These are phyloP conservation scores for Epicoccum nigrum DNA, from an alignment of 2,329 filamentous ascomycete genomes.

Conservation along the genomic window DNA sequence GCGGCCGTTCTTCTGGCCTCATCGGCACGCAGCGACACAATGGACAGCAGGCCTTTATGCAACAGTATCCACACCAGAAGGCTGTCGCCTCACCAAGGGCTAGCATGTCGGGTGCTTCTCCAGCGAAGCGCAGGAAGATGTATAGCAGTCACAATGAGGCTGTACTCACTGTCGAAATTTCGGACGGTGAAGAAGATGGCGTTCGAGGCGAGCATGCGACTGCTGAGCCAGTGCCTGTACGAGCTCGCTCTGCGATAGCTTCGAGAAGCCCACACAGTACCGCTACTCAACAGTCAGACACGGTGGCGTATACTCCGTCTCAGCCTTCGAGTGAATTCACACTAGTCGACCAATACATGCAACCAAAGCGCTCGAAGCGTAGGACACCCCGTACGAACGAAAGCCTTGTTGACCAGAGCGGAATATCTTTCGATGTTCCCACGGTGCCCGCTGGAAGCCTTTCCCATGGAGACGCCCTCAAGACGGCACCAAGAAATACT, in stretches of 20 bases:
- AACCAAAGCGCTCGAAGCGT: neutral
- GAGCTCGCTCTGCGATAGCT: neutral
- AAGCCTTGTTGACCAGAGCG: neutral
- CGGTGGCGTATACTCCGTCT: neutral
- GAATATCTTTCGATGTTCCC: neutral
- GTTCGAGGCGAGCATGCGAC: neutral
- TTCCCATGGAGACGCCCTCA: neutral
- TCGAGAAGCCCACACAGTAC: constrained; percentile 3
- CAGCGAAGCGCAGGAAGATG: constrained; percentile 30
- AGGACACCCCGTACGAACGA: neutral
- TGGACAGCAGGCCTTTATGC: constrained; percentile 13
- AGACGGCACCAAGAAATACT: neutral
- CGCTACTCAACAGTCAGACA: neutral
- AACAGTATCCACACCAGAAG: neutral
- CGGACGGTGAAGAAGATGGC: constrained; percentile 26
- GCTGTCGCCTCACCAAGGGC: too few relatives aligned
- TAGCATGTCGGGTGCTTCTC: too few relatives aligned
- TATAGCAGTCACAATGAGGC: neutral
- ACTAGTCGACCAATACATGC: neutral
- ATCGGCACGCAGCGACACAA: constrained; percentile 18
- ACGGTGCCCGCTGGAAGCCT: neutral
- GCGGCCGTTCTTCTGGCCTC: constrained; percentile 1
- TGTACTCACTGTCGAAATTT: constrained; percentile 1
- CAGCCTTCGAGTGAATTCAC: constrained; percentile 5
- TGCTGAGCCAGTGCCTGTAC: neutral